These are phyloP conservation scores for Pythium brachiatum DNA, from an alignment of 352 stramenopile species.

Conservation along the genomic window DNA sequence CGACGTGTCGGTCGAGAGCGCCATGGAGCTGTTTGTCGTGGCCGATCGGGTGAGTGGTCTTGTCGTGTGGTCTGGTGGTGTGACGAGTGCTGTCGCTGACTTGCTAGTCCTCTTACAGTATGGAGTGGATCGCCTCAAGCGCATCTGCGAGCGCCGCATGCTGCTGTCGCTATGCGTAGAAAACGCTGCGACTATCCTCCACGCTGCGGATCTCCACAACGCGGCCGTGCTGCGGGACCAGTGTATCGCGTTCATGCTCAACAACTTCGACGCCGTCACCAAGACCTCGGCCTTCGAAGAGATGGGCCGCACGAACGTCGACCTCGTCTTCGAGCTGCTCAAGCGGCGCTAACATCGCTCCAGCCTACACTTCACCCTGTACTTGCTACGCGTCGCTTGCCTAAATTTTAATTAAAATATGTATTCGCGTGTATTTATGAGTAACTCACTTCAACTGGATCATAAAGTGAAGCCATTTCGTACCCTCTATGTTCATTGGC, in stretches of 20 bases:
- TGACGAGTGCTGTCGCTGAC: no score
- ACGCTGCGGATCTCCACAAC: slow-evolving; percentile 95
- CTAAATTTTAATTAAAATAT: background rate
- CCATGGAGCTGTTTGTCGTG: slow-evolving; percentile 94
- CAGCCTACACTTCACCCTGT: no score
- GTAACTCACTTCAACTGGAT: background rate
- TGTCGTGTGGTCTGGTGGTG: no score
- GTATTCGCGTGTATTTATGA: background rate
- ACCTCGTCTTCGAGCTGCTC: slow-evolving; percentile 97
- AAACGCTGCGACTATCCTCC: slow-evolving; percentile 96
- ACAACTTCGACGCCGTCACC: slow-evolving; percentile 97
- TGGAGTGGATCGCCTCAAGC: slow-evolving; percentile 85
- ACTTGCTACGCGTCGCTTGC: background rate
- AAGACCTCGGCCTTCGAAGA: slow-evolving; percentile 97
- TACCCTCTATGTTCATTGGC: background rate
- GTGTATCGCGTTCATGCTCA: slow-evolving; percentile 95
- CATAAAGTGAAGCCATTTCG: background rate
- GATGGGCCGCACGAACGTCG: slow-evolving; percentile 97
- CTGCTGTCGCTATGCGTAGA: slow-evolving; percentile 93
- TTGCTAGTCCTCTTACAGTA: slow-evolving; percentile 67
- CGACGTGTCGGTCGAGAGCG: slow-evolving; percentile 88
- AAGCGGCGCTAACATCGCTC: slow-evolving; percentile 72
- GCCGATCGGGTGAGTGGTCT: slow-evolving; percentile 82
- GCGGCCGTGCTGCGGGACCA: slow-evolving; percentile 91
- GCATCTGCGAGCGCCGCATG: slow-evolving; percentile 96